Evolutionary conservation across 768 basidiomycete species (phyloP), one percentile per base, ranked within the genome.

Genomic region (Suillus ampliporus): DNA sequence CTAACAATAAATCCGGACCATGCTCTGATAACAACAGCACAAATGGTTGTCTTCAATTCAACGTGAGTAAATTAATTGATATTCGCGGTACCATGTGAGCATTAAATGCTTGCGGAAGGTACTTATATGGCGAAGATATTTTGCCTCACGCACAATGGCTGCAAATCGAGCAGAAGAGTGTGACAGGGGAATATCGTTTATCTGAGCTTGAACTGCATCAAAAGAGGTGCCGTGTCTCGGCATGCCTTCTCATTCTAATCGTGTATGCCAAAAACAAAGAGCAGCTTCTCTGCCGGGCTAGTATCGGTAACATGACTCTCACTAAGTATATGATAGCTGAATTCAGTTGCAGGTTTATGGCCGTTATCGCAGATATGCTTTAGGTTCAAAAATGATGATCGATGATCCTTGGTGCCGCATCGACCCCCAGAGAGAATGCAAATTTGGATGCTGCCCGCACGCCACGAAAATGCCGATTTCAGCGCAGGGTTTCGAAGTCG

Each of bases 31-130:
- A 28, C 37, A 40, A 56, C 21, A 9, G 35, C 15, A 23, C 34
- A 34, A 34, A 14, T 37, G 52, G 21, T 37, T 15, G n/a, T 28
- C 23, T 28, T 56, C 53, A 19, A 8, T 56, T 26, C 37, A 40
- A 56, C 37, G 54, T 56, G 54, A 56, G 54, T 56, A 56, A 56
- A 56, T 56, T 26, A 19, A 26, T 9, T 56, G 38, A 56, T 26
- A 28, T 17, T 28, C 23, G 38, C 54, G 17, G 23, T 40, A 56
- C 26, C 54, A 40, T 56, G 54, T 26, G 54, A 40, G 54, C 17
- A 56, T 26, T 13, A 19, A 26, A 26, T 56, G 23, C 10, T 7
- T 13, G 38, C 38, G 17, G 17, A 26, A 19, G 54, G 14, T 37
- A 54, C 26, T 17, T 19, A 17, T 38, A 23, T 17, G 21, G 35